Base-by-base conservation (phyloP, 1,284 basidiomycete species). In the Moniliophthora roreri region DNA sequence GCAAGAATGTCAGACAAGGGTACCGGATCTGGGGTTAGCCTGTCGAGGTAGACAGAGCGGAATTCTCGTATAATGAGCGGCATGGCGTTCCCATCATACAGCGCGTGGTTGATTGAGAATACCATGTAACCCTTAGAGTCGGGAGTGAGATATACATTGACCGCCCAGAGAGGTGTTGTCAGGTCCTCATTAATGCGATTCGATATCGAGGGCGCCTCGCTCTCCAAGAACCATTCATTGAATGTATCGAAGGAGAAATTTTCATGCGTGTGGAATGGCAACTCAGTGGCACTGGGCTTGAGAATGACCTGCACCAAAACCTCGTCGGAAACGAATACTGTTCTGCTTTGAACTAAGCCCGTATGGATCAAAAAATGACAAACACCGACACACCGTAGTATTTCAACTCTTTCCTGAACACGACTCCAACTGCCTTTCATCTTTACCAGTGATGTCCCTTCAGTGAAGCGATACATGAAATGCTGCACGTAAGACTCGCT, bases 61-160 rank as follows among this genome's bases (percentile, higher is more conserved):
- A 75, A 68, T 40, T 73, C 69, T 16, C 65, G 62, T 48, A 78
- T 62, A 9, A 79, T 58, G 9, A 69, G 60, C 1, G 76, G 71
- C 16, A 79, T 68, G 10, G 77, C 76, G 24, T 72, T 68, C 6
- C 76, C 77, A 57, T 79, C 77, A 54, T 76, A 79, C 6, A 79
- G 59, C 0, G 77, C 70, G 49, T 79, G 77, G 46, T 79, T 78
- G 37, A 79, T 75, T 8, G 78, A 79, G 37, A 78, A 58, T 2
- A 66, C 69, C 28, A 74, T 50, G 58, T 68, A 61, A 40, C 47
- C 53, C 4, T 26, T n/a, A 11, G 44, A 26, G n/a, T 13, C 8
- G 51, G 34, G 16, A 50, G 44, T 21, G 44, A 39, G 1, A 16
- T 69, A 78, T 28, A 64, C 54, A 24, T 57, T 63, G 11, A 79